A percentile compares a stretch with the other conserved stretches of the same genome.
phyloP scores from a whole-genome alignment of 1,139 yeast species.

The Arxiozyma telluris region DNA sequence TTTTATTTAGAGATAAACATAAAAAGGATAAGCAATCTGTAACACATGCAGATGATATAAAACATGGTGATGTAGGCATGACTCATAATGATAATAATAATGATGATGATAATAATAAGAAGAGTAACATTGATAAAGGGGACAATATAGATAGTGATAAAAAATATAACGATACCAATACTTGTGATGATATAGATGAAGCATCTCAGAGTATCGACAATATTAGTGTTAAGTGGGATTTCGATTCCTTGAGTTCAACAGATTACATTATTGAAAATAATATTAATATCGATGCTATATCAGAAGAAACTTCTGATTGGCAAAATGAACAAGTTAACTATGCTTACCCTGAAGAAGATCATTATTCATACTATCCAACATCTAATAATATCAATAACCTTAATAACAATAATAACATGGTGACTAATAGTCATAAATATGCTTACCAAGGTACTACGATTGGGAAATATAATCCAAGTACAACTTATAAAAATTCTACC shows the following conservation, averaged over 20 bases:
- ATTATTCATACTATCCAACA: constrained; percentile 21
- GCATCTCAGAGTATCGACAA: constrained; percentile 29
- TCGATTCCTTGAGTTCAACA: constrained; percentile 64
- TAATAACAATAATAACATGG: neutral
- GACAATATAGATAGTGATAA: neutral
- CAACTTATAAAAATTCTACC: constrained; percentile 21
- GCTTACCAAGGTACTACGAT: constrained; percentile 29
- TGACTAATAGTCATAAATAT: constrained; percentile 2
- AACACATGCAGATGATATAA: constrained; percentile 26
- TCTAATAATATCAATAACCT: constrained; percentile 23
- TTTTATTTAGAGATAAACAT: constrained; percentile 64
- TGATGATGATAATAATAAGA: constrained; percentile 22
- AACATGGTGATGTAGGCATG: constrained; percentile 20
- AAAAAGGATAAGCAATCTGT: constrained; percentile 38
- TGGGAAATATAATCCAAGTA: constrained; percentile 26
- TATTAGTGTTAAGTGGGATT: constrained; percentile 79
- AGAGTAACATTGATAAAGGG: constrained; percentile 14
- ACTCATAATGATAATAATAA: constrained; percentile 21
- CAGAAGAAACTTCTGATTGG: constrained; percentile 31
- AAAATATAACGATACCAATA: constrained; percentile 1
- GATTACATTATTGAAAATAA: constrained; percentile 66
- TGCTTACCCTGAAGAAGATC: constrained; percentile 35
- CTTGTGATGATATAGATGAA: constrained; percentile 16
- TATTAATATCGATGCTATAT: constrained; percentile 42
- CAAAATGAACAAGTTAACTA: constrained; percentile 31